Evolutionary conservation across 208 protist species (phyloP), one percentile per base, ranked within the genome.

Genomic region (Acanthamoeba castellanii): DNA sequence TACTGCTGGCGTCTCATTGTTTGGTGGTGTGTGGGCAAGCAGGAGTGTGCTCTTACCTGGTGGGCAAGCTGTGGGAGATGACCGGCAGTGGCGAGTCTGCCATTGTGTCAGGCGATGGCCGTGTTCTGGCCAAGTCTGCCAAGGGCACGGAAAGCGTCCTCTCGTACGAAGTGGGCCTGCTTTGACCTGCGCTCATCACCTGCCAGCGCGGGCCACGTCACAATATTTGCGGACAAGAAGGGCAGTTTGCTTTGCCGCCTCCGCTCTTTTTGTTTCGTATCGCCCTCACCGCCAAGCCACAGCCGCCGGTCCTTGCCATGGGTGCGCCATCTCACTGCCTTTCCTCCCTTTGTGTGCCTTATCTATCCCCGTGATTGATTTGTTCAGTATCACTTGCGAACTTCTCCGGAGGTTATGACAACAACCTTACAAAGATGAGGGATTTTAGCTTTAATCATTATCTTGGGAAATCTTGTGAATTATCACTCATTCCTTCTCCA

Each of bases 381-480:
- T 34, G 30, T 81, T 81, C 70, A 81, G 37, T 81, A 34, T 81
- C 70, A 47, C 70, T 47, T 34, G 70, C 20, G 70, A 81, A 37
- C 27, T 47, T 37, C 70, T 47, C 20, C 70, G 30, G 70, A 47
- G 22, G 30, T 81, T 25, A 81, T 81, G 34, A 47, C 37, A 47
- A 47, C 37, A 47, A 47, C 20, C 34, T 27, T 25, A 37, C 34
- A 25, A 81, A 47, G 70, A 81, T 81, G 34, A 47, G 34, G 30
- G 70, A 20, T 47, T 25, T 81, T 81, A 13, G 4, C 22, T 37
- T 32, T 27, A n/a, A 37, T 25, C 30, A 5, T 25, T 16, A 47
- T 81, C 32, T 27, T 37, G 1, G 0, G 37, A 37, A 37, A 37
- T 37, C 37, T 0, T 37, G 37, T 37, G 37, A 37, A 37, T 37